phyloP scores from a whole-genome alignment of 768 basidiomycete genomes.

The Pisolithus microcarpus region DNA sequence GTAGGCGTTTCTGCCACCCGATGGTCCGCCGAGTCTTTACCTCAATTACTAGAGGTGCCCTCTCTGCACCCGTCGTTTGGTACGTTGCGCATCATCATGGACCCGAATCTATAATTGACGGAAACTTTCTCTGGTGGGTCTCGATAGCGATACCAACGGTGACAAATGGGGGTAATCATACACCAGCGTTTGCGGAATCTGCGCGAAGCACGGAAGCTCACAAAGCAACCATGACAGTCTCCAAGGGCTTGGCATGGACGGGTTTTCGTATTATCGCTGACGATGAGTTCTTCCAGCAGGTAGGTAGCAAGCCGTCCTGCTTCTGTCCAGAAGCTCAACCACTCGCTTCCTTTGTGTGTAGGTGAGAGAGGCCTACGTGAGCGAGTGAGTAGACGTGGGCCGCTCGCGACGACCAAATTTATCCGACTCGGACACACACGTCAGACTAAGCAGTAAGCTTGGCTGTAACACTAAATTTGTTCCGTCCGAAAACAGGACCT shows the following conservation, averaged over 20 bases:
- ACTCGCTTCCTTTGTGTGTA: conserved; percentile 2
- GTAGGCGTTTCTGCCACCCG: conserved; percentile 31
- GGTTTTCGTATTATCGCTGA: conserved; percentile 56
- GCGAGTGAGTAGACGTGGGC: neutral
- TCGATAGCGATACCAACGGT: conserved; percentile 61
- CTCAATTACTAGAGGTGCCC: conserved; percentile 41
- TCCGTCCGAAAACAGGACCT: neutral
- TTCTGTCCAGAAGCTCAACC: neutral
- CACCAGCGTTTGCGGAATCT: conserved; percentile 55
- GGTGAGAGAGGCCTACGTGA: conserved; percentile 21
- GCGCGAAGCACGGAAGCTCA: conserved; percentile 59
- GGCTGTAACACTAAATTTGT: neutral
- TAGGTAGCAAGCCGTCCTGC: conserved; percentile 17
- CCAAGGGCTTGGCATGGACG: conserved; percentile 56
- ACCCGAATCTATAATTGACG: conserved; percentile 15
- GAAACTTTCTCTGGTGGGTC: conserved; percentile 5
- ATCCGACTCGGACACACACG: neutral
- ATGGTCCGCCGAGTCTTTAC: conserved; percentile 10
- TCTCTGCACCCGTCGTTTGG: conserved; percentile 59
- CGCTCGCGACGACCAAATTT: neutral
- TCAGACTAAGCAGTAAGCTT: neutral
- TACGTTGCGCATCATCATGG: conserved; percentile 23
- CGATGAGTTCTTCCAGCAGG: conserved; percentile 48
- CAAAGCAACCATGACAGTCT: conserved; percentile 44
- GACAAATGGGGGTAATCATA: conserved; percentile 70